Evolutionary conservation across 306 rosid species (phyloP).

Genomic region (Morella rubra): DNA sequence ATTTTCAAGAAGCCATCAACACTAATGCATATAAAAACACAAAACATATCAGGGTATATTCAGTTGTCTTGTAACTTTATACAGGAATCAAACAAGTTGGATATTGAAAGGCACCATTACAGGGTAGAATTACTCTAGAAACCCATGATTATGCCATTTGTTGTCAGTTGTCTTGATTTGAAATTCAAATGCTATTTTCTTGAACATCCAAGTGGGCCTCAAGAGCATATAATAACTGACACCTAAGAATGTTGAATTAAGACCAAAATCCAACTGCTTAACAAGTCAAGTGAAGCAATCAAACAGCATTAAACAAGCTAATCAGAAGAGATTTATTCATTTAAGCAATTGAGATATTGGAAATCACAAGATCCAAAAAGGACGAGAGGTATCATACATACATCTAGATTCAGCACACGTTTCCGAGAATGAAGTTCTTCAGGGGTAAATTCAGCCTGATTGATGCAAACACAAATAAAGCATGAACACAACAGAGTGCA

Average conservation of each 20-base stretch:
- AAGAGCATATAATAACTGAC: neutral
- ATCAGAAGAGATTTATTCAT: neutral
- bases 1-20: neutral
- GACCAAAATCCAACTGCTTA: neutral
- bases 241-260: neutral
- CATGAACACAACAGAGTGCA: neutral
- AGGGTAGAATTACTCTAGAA: neutral
- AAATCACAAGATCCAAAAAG: neutral
- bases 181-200: neutral
- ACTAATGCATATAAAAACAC: neutral
- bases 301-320: neutral
- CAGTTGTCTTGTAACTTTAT: neutral
- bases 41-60: neutral
- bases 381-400: constrained; percentile 27
- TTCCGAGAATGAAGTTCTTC: constrained; percentile 75
- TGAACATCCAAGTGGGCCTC: neutral
- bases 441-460: constrained; percentile 81
- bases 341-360: neutral
- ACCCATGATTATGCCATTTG: neutral
- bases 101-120: neutral
- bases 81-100: neutral
- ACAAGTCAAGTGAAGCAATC: neutral
- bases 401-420: constrained; percentile 54
- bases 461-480: neutral
- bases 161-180: neutral